Conservation (phyloP, 371 early-diverging fungal species). For the Scutellospora calospora region DNA sequence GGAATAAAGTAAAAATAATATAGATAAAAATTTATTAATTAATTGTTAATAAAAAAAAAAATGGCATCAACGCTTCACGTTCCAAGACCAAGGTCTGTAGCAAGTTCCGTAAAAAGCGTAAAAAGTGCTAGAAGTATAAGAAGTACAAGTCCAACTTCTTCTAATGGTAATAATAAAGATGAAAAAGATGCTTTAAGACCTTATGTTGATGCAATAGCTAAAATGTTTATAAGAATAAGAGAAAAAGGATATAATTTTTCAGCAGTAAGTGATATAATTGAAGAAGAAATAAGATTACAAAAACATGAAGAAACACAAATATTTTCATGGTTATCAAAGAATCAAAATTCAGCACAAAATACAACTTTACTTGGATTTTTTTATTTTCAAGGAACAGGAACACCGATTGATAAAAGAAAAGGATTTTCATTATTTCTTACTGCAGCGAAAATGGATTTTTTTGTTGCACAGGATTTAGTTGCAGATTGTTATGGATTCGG, state of each 20-base stretch:
- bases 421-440: conserved; percentile 5
- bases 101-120: background rate
- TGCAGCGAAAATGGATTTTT: conserved; percentile 11
- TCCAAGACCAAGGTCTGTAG: background rate
- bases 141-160: background rate
- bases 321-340: conserved; percentile 9
- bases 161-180: background rate
- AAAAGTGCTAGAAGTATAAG: background rate
- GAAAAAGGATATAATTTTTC: conserved; percentile 16
- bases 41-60: background rate
- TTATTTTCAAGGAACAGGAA: conserved; percentile 18
- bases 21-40: too few species aligned
- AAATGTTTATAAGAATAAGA: background rate
- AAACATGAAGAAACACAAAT: background rate
- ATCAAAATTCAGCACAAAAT: conserved; percentile 7
- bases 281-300: background rate
- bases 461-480: conserved; percentile 8
- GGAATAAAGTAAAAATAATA: too few species aligned
- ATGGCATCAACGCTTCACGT: background rate
- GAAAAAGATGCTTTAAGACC: conserved; percentile 3
- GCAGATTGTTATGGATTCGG: conserved; percentile 15
- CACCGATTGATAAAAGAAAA: background rate
- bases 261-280: background rate
- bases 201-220: background rate
- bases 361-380: conserved; percentile 25